These are phyloP conservation scores for Dalechampia spathulata DNA, from an alignment of 441 rosid species.

Conservation along the genomic window DNA sequence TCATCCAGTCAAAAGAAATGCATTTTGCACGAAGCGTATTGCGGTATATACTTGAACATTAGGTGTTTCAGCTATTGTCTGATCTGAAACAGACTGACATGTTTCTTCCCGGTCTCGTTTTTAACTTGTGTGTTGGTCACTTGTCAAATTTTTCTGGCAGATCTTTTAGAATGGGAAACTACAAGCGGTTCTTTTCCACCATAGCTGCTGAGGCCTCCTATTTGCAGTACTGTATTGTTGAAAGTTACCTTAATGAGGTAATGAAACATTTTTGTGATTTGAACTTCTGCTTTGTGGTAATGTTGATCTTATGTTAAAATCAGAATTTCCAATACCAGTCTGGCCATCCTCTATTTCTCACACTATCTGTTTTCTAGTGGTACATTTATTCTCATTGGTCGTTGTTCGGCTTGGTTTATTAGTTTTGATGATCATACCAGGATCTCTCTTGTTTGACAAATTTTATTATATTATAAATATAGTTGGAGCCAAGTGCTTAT, in stretches of 20 bases:
- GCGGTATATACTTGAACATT: conserved; percentile 31
- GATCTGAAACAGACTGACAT: background rate
- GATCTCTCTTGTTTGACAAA: background rate
- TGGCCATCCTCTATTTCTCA: background rate
- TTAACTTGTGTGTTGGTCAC: background rate
- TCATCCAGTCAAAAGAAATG: conserved; percentile 65
- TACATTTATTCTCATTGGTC: background rate
- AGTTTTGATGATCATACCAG: too few species aligned
- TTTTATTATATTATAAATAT: background rate
- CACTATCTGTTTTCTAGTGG: background rate
- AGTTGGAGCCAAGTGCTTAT: background rate
- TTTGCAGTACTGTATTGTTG: conserved; percentile 70
- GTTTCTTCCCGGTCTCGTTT: background rate
- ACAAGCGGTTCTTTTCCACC: conserved; percentile 46
- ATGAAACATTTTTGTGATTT: background rate
- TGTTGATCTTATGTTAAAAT: background rate
- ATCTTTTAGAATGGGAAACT: conserved; percentile 52
- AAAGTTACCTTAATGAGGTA: conserved; percentile 63
- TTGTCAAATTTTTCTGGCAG: conserved; percentile 25
- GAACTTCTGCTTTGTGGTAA: background rate
- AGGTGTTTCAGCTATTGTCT: background rate
- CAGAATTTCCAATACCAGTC: too few species aligned
- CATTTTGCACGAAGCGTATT: conserved; percentile 60
- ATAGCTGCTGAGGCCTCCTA: conserved; percentile 63
- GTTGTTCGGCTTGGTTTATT: background rate